Conservation (phyloP, 352 stramenopile species). For the Pythium utonaiense region DNA sequence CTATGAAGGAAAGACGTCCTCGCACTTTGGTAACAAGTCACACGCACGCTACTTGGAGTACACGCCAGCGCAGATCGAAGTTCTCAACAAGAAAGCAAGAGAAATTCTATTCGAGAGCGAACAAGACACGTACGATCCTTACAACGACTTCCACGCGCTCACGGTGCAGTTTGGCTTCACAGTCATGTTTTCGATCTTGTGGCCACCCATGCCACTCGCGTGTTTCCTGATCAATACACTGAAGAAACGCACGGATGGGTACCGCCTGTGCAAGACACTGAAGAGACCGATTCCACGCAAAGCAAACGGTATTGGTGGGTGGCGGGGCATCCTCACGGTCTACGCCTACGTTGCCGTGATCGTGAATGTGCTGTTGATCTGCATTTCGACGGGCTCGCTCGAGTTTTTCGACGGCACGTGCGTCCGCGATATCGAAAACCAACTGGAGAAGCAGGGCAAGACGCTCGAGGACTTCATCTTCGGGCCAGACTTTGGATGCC, state of each 20-base stretch:
- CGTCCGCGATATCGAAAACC: conserved; percentile 30
- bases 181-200: conserved; percentile 48
- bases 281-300: conserved; percentile 41
- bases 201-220: conserved; percentile 37
- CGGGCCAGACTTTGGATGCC: conserved; percentile 33
- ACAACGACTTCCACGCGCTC: conserved; percentile 42
- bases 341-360: conserved; percentile 37
- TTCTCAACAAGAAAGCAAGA: conserved; percentile 32
- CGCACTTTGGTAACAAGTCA: conserved; percentile 62
- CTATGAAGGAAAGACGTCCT: conserved; percentile 67
- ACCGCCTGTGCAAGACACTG: conserved; percentile 35
- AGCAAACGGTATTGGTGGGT: conserved; percentile 37
- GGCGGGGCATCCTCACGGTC: conserved; percentile 31
- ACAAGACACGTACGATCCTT: conserved; percentile 43
- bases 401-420: conserved; percentile 35
- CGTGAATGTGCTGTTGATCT: conserved; percentile 38
- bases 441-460: conserved; percentile 29
- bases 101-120: conserved; percentile 42
- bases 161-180: conserved; percentile 43
- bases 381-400: conserved; percentile 35
- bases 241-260: conserved; percentile 39
- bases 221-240: conserved; percentile 43
- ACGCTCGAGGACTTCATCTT: conserved; percentile 35
- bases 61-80: conserved; percentile 27
- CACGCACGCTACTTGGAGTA: conserved; percentile 32